phyloP scores from a whole-genome alignment of 2,329 filamentous ascomycete genomes.

The Polychaeton citri region DNA sequence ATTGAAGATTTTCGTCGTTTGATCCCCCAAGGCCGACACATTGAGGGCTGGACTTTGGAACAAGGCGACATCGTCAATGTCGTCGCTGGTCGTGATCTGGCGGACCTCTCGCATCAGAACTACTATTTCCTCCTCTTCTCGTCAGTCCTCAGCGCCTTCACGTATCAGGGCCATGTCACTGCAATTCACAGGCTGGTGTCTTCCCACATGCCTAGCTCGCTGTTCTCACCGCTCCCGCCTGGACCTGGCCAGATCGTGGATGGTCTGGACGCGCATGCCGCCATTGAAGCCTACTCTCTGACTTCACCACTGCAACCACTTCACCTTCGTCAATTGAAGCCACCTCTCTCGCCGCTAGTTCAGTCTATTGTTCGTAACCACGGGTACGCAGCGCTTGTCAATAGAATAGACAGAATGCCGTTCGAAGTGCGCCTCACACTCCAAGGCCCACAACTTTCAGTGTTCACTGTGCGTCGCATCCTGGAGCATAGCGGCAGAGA shows the following conservation, averaged over 20 bases:
- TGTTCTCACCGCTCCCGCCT: conserved; percentile 29
- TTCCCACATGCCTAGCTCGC: conserved; percentile 27
- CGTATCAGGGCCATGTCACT: conserved; percentile 45
- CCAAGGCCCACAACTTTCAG: conserved; percentile 18
- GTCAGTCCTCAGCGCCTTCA: conserved; percentile 41
- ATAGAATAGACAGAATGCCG: conserved; percentile 15
- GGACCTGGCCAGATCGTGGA: conserved; percentile 30
- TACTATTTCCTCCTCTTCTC: conserved; percentile 60
- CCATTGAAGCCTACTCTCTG: conserved; percentile 36
- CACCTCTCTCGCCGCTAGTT: conserved; percentile 21
- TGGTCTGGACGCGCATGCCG: conserved; percentile 32
- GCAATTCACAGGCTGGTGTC: conserved; percentile 38
- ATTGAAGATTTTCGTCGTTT: conserved; percentile 61
- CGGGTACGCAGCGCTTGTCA: conserved; percentile 17
- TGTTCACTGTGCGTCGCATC: conserved; percentile 10
- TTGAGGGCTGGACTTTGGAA: conserved; percentile 49
- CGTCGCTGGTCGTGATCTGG: conserved; percentile 50
- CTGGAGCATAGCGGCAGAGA: conserved; percentile 13
- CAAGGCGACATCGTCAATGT: conserved; percentile 42
- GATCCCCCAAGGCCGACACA: conserved; percentile 46
- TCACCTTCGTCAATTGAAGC: conserved; percentile 21
- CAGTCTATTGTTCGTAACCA: conserved; percentile 22
- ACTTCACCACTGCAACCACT: conserved; percentile 28
- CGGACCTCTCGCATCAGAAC: conserved; percentile 49
- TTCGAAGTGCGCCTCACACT: conserved; percentile 21